Evolutionary conservation across 2,329 filamentous ascomycete species (phyloP), one percentile per base, ranked within the genome.

Genomic region (Fusarium agapanthi): DNA sequence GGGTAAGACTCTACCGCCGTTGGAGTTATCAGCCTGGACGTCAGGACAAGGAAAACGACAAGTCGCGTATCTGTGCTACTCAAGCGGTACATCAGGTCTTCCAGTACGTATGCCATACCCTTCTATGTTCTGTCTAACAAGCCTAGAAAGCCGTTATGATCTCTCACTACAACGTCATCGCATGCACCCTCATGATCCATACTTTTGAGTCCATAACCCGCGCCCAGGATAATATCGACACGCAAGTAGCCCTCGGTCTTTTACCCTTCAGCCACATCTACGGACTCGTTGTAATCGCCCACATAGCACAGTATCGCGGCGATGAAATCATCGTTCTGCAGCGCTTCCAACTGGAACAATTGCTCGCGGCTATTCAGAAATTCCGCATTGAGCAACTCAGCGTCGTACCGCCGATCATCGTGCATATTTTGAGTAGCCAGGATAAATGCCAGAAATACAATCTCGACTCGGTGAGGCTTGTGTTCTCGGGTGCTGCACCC

Each of bases 211-310:
- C 58, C 34, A 75, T 68, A 67, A 83, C 64, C 30, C 78, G 44
- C 75, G 83, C 70, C 77, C 81, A 71, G 64, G 79, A 80, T 8
- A 78, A 77, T 11, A 66, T 86, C 37, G 78, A 80, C 8, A 85
- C 81, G 2, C 82, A 87, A 61, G 80, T 87, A 13, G 83, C 80
- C 3, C 86, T 95, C 0, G 93, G 92, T 7, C 83, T 95, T 16
- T 84, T 95, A 0, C 93, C 93, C 0, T 90, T 94, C 77, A 95
- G 92, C 69, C 94, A 97, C 76, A 96, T 96, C 68, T 97, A 95
- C 79, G 90, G 89, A 5, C 83, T 96, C 26, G 89, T 94, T 6
- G 88, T 94, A 16, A 89, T 94, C 66, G 89, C 89, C 34, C 92
- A 94, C 78, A 81, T 86, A 0, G 86, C 86, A 22, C 85, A 89